phyloP scores from a whole-genome alignment of 805 yeast species.

The Jamesozyma jinghongensis region DNA sequence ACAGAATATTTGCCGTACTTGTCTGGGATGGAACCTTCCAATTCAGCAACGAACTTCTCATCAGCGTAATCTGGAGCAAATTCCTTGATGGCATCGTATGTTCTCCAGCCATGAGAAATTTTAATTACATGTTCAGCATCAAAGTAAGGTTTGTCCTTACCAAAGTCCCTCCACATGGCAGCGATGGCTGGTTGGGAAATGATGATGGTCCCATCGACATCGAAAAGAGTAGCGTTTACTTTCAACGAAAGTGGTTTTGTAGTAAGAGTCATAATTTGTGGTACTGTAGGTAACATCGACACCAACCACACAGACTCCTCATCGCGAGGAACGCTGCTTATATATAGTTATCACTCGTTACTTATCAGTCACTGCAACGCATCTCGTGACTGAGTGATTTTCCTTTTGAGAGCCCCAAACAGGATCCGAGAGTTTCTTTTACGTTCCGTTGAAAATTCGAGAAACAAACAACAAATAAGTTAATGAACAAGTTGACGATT shows the following conservation, averaged over 20 bases:
- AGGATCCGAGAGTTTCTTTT: too few species aligned
- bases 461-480: too few species aligned
- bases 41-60: slow-evolving; percentile 50
- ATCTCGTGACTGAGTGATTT: too few species aligned
- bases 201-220: slow-evolving; percentile 81
- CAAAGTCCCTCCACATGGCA: slow-evolving; percentile 72
- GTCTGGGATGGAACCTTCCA: slow-evolving; percentile 64
- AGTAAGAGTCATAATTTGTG: slow-evolving; percentile 16
- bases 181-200: slow-evolving; percentile 77
- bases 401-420: too few species aligned
- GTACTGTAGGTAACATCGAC: too few species aligned
- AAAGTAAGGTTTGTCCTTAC: slow-evolving; percentile 56
- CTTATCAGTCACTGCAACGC: too few species aligned
- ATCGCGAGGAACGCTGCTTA: too few species aligned
- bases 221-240: slow-evolving; percentile 53
- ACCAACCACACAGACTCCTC: too few species aligned
- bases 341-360: too few species aligned
- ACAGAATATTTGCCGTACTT: slow-evolving; percentile 64
- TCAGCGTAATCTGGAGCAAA: slow-evolving; percentile 69
- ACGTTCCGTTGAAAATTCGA: too few species aligned
- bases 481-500: too few species aligned
- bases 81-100: slow-evolving; percentile 64
- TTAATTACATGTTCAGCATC: slow-evolving; percentile 62
- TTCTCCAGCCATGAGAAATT: slow-evolving; percentile 76
- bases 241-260: slow-evolving; percentile 28